These are phyloP conservation scores for Lepiota brunneoincarnata DNA, from an alignment of 768 basidiomycete species.

Conservation along the genomic window DNA sequence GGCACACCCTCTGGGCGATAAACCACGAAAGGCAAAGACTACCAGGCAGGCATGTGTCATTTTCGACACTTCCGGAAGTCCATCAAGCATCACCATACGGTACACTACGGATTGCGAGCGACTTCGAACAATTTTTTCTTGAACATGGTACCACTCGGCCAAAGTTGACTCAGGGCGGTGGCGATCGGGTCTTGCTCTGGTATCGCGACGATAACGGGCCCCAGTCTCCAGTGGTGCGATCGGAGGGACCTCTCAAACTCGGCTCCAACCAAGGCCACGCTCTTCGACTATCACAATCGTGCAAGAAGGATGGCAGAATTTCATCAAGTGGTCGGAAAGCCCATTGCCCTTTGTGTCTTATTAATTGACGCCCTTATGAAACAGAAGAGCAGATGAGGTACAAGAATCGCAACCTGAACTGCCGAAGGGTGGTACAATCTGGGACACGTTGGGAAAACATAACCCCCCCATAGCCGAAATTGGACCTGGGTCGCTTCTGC, in stretches of 20 bases:
- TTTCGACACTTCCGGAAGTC: conserved; percentile 10
- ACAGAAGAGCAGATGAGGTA: background rate
- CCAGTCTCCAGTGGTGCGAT: background rate
- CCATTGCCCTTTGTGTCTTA: background rate
- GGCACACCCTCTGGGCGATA: conserved; percentile 5
- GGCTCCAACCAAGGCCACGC: background rate
- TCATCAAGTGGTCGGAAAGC: conserved; percentile 7
- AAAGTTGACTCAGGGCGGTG: background rate
- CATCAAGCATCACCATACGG: conserved; percentile 3
- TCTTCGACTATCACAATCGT: background rate
- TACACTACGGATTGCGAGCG: background rate
- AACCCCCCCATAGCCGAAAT: background rate
- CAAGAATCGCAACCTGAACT: background rate
- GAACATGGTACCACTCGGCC: background rate
- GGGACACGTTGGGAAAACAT: conserved; percentile 3
- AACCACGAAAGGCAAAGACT: conserved; percentile 8
- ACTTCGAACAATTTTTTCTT: background rate
- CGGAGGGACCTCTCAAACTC: background rate
- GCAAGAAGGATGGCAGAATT: background rate
- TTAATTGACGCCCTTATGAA: background rate
- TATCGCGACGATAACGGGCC: background rate
- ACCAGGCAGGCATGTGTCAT: conserved; percentile 2
- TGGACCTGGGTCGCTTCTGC: conserved; percentile 3
- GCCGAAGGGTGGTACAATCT: conserved; percentile 3
- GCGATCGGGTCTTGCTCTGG: background rate